These are phyloP conservation scores for Tympanopsis confertula DNA, from an alignment of 2,329 filamentous ascomycete genomes.

Conservation along the genomic window DNA sequence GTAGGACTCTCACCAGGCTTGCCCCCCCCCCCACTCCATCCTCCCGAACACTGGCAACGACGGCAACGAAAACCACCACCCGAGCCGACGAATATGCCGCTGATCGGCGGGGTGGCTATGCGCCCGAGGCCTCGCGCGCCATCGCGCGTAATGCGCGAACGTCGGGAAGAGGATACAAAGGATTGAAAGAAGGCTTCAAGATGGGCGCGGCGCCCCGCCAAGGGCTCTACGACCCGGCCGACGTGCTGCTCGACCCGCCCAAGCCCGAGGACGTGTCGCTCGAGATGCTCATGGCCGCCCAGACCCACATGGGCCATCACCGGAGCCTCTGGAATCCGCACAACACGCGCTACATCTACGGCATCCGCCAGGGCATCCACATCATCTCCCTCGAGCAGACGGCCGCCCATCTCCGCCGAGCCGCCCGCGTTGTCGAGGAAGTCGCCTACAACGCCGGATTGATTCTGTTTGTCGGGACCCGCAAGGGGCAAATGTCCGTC, in stretches of 20 bases:
- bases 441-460: constrained; percentile 73
- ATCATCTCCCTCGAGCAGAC: constrained; percentile 87
- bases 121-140: too few species aligned
- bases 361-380: constrained; percentile 76
- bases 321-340: constrained; percentile 88
- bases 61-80: too few species aligned
- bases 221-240: constrained; percentile 54
- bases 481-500: constrained; percentile 67
- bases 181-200: too few species aligned
- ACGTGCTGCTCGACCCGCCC: constrained; percentile 63
- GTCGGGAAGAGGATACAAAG: too few species aligned
- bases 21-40: too few species aligned
- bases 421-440: constrained; percentile 82
- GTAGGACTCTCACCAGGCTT: too few species aligned
- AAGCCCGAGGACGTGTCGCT: constrained; percentile 71
- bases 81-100: too few species aligned
- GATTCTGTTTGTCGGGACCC: constrained; percentile 82
- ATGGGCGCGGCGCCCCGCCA: too few species aligned
- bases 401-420: constrained; percentile 78
- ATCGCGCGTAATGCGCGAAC: too few species aligned
- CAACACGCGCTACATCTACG: constrained; percentile 89
- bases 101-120: too few species aligned
- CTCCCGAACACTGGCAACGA: too few species aligned
- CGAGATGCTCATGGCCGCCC: constrained; percentile 77
- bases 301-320: constrained; percentile 81